phyloP scores from a whole-genome alignment of 2,329 filamentous ascomycete species.

The Trichoderma semiorbis region DNA sequence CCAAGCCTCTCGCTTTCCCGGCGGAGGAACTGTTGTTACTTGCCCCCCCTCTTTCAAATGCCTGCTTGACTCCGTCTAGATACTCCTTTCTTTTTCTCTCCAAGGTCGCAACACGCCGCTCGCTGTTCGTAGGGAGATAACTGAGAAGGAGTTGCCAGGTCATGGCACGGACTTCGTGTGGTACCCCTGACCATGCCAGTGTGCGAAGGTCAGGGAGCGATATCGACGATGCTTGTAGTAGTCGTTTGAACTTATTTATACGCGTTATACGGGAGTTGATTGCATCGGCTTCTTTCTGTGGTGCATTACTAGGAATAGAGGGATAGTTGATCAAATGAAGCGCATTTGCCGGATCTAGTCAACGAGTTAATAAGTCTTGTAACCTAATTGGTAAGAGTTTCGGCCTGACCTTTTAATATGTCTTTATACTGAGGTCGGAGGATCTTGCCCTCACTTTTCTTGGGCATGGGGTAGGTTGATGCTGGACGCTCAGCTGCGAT shows the following conservation, averaged over 20 bases:
- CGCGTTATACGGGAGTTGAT: slow-evolving; percentile 84
- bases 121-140: slow-evolving; percentile 94
- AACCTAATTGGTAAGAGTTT: too few relatives aligned
- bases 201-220: slow-evolving; percentile 78
- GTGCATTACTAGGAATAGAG: slow-evolving; percentile 66
- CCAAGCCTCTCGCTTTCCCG: slow-evolving; percentile 64
- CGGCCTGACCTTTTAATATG: slow-evolving; percentile 64
- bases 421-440: slow-evolving; percentile 97
- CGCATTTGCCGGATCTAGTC: slow-evolving; percentile 77
- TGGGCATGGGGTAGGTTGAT: slow-evolving; percentile 79
- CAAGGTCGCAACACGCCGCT: slow-evolving; percentile 81
- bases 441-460: slow-evolving; percentile 92
- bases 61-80: slow-evolving; percentile 79
- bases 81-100: slow-evolving; percentile 97
- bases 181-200: slow-evolving; percentile 90
- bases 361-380: background rate
- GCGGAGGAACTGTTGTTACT: slow-evolving; percentile 30
- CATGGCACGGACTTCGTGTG: slow-evolving; percentile 93
- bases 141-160: slow-evolving; percentile 97
- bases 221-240: slow-evolving; percentile 88
- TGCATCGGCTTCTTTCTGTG: slow-evolving; percentile 78
- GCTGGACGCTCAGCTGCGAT: slow-evolving; percentile 87
- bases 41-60: slow-evolving; percentile 62
- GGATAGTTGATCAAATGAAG: slow-evolving; percentile 92
- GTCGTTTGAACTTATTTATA: slow-evolving; percentile 98